Base-by-base conservation (phyloP, 805 yeast genomes). In the Helenozyma baotianmanensis region DNA sequence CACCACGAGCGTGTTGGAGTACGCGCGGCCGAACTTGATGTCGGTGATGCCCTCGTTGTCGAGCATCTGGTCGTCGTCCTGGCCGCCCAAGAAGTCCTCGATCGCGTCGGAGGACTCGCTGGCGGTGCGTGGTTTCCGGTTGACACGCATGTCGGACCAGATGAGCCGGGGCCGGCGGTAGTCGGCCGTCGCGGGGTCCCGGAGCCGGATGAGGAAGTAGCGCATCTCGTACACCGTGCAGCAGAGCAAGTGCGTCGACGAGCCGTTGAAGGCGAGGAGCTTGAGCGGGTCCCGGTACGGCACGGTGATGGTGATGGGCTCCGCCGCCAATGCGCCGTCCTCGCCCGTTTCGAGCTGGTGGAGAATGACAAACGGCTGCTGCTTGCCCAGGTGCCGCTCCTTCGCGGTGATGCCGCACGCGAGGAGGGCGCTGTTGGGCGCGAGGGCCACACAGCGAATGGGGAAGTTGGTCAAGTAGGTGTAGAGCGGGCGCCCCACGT, bases 21-120 rank as follows among this genome's bases (percentile, higher is more conserved):
- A 39, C 6, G 53, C 47, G 10, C 49, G 42, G 2, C 70, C 70
- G 53, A 88, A 82, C 35, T 74, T 72, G 6, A 85, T 60, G 41
- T 80, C 84, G 0, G 97, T 90, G 23, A 90, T 85, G 2, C 97
- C 97, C 53, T 89, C 97, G 36, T 85, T 77, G 40, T 85, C 94
- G 44, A 82, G 60, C 67, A 61, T 60, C 26, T 56, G 40, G 24
- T 53, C 56, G 29, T 45, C 48, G 23, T 45, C 51, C 14, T 39
- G 42, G 10, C 32, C 37, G 4, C 29, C 34, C 16, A 32, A 23
- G 8, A 38, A 34, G 7, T 28, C 38, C 10, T 36, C 47, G 9
- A 30, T 15, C 7, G 30, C 33, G 10, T 42, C 45, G 6, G 28
- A 28, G 8, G 36, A 25, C 7, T 37, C 44, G 2, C 33, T 38